Evolutionary conservation across 164 flowering plant genomes (phyloP), one percentile per base, ranked within the genome.

Genomic region (Liquidambar formosana): DNA sequence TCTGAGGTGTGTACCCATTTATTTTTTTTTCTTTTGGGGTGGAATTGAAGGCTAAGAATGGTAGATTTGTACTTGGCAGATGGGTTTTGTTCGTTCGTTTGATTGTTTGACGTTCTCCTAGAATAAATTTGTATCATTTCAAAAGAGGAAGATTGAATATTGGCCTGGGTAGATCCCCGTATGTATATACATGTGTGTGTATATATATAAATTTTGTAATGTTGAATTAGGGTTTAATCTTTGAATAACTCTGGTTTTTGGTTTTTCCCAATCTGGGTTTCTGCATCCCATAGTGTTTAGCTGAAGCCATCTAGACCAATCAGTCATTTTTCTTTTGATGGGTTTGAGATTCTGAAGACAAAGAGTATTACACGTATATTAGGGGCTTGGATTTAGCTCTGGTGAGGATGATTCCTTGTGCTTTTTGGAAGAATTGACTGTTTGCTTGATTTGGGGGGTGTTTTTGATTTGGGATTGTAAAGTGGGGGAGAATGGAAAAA

Each of bases 401-500:
- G 2, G 22, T 49, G 21, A 52, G 64, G 67, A 51, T 65, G 66
- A 25, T 5, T 59, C 23, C 10, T n/a, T 44, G 23, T 54, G 11
- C 28, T 9, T 51, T 25, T n/a, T 13, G 43, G 22, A 62, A 70
- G 60, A 33, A 22, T 22, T 65, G 64, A 63, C n/a, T 47, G 16
- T 44, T 25, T 62, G 65, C 44, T 66, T 63, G 19, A 38, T 61
- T 69, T 23, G 38, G n/a, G 0, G 0, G 21, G 49, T n/a, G 48
- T 22, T n/a, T 10, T 48, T 14, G 18, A n/a, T 13, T 48, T 23
- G 49, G 41, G 25, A 15, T 45, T 44, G 41, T 71, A 26, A 44
- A 67, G 67, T n/a, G 65, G 45, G 61, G 44, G 19, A 64, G 28
- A 25, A 82, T 82, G 85, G 84, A 78, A 52, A 77, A 80, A 19